A percentile compares a stretch with the other conserved stretches of the same genome.
Conservation (phyloP, 257 asterid genomes). For the Echium plantagineum region DNA sequence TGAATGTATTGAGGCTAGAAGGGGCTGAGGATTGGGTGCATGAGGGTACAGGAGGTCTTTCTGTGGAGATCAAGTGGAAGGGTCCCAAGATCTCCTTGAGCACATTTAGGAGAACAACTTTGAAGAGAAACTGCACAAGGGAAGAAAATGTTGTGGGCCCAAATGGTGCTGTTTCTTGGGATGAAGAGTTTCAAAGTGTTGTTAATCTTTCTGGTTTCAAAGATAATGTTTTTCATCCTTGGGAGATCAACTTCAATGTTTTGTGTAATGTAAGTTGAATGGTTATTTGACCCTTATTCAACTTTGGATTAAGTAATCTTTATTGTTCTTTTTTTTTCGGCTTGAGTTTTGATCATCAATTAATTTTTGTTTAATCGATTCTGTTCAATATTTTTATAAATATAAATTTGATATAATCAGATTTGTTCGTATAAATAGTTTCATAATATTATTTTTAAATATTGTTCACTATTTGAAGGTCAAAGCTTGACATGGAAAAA, state of each 20-base stretch:
- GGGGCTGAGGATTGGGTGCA: conserved; percentile 36
- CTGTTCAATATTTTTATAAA: too few species aligned
- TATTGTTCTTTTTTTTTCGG: too few species aligned
- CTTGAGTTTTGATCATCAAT: too few species aligned
- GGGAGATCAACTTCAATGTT: conserved; percentile 82
- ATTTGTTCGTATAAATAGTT: too few species aligned
- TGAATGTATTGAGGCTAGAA: conserved; percentile 48
- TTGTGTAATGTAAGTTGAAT: conserved; percentile 50
- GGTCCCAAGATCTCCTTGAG: conserved; percentile 38
- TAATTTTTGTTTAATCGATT: too few species aligned
- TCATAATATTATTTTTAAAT: too few species aligned
- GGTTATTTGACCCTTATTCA: background rate
- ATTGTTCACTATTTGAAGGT: too few species aligned
- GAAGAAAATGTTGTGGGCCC: conserved; percentile 31
- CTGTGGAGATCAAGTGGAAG: conserved; percentile 55
- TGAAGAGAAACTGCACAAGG: conserved; percentile 56
- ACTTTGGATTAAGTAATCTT: background rate
- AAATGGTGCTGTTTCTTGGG: conserved; percentile 62
- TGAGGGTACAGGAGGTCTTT: conserved; percentile 35
- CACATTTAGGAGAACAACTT: conserved; percentile 39
- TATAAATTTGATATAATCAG: too few species aligned
- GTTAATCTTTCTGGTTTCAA: conserved; percentile 62
- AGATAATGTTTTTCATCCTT: conserved; percentile 81
- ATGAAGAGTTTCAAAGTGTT: conserved; percentile 62
- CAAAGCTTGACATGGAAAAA: background rate